Percentiles rank a stretch among this genome's conserved stretches.
phyloP scores from a whole-genome alignment of 257 asterid genomes.

The Solanum peruvianum region DNA sequence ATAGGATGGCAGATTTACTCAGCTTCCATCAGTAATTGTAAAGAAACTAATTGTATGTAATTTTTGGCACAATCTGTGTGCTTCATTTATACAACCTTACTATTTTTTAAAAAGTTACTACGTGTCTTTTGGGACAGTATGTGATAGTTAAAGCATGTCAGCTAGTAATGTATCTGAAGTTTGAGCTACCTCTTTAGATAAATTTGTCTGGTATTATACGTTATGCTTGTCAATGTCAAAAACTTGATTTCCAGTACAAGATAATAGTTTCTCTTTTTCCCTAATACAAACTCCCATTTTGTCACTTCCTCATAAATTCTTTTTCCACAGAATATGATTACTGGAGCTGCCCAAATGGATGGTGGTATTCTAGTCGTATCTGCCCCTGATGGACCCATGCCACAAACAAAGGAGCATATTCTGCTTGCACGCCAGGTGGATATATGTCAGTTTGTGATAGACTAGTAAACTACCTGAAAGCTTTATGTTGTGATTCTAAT shows the following conservation, averaged over 20 bases:
- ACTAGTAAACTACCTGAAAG: neutral
- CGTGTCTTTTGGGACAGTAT: neutral
- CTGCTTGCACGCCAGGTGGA: constrained; percentile 96
- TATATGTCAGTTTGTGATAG: constrained; percentile 2
- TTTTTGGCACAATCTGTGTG: neutral
- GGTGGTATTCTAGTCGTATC: constrained; percentile 98
- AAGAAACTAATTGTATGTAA: neutral
- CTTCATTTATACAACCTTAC: neutral
- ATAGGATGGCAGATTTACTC: neutral
- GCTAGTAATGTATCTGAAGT: neutral
- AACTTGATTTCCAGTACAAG: neutral
- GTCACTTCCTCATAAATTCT: neutral
- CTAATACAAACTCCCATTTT: neutral
- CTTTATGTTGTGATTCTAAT: neutral
- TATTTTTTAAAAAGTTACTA: neutral
- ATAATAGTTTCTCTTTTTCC: neutral
- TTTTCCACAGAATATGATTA: constrained; percentile 77
- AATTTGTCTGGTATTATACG: neutral
- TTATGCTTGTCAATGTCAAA: neutral
- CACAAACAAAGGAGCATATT: constrained; percentile 97
- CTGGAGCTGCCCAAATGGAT: constrained; percentile 99
- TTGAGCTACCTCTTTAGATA: neutral
- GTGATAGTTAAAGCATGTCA: neutral
- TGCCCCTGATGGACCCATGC: constrained; percentile 99
- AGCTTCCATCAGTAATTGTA: neutral